Percentiles rank a stretch among this genome's conserved stretches.
phyloP scores from a whole-genome alignment of 345 rosid genomes.

The Salix udensis region DNA sequence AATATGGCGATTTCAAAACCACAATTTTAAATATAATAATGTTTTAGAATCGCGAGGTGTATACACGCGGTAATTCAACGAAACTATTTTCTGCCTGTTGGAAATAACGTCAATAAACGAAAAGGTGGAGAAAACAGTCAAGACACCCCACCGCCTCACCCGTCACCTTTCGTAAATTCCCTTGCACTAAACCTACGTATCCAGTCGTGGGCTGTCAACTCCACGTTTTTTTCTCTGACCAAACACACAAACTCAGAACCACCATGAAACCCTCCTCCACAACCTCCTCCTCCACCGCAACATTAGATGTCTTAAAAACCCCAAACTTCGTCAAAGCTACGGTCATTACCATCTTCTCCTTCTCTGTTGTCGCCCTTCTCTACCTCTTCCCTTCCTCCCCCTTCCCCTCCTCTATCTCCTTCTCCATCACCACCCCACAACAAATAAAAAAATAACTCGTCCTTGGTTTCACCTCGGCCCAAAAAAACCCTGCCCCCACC shows the following conservation, averaged over 20 bases:
- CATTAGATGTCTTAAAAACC: conserved; percentile 27
- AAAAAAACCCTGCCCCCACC: conserved; percentile 27
- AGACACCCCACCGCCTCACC: too few relatives aligned
- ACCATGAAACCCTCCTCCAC: conserved; percentile 6
- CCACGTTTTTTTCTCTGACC: neutral
- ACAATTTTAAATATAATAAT: too few relatives aligned
- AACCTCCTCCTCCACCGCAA: conserved; percentile 13
- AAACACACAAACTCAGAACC: neutral
- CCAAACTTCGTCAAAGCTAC: conserved; percentile 38
- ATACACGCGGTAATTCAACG: too few relatives aligned
- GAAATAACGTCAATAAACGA: too few relatives aligned
- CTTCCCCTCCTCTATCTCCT: conserved; percentile 19
- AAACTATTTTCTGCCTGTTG: too few relatives aligned
- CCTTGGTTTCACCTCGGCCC: conserved; percentile 29
- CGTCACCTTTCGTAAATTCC: too few relatives aligned
- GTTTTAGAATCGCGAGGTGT: too few relatives aligned
- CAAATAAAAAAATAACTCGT: neutral
- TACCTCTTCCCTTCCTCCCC: conserved; percentile 17
- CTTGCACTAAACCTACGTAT: too few relatives aligned
- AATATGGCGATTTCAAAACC: too few relatives aligned
- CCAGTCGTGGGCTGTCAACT: too few relatives aligned
- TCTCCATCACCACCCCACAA: conserved; percentile 17
- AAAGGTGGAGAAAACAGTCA: too few relatives aligned
- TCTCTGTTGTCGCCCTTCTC: conserved; percentile 7
- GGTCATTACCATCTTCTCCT: conserved; percentile 23